Evolutionary conservation across 179 eudicot genomes (phyloP).

Genomic region (Gypsophila paniculata): DNA sequence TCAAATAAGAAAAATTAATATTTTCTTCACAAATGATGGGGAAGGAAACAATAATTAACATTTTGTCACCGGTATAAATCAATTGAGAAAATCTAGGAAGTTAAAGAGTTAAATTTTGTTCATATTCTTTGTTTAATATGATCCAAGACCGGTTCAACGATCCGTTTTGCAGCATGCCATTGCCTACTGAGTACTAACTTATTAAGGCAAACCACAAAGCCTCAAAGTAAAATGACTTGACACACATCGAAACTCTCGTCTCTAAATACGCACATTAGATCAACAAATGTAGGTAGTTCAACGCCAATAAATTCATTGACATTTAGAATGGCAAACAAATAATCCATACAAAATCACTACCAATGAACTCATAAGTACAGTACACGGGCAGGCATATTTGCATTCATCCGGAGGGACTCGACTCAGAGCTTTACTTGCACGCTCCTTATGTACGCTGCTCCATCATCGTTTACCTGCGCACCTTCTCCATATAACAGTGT

Average conservation of each 20-base stretch:
- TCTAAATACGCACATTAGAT: conserved; percentile 11
- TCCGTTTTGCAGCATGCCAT: no score
- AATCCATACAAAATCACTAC: conserved; percentile 20
- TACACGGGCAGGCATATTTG: neutral
- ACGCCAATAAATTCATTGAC: conserved; percentile 11
- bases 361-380: conserved; percentile 20
- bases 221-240: neutral
- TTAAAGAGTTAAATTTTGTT: no score
- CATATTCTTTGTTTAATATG: no score
- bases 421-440: conserved; percentile 15
- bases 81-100: no score
- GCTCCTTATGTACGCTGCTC: conserved; percentile 4
- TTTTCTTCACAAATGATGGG: no score
- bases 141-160: no score
- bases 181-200: no score
- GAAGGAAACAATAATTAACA: no score
- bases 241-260: neutral
- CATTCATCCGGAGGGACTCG: conserved; percentile 21
- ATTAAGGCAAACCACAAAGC: no score
- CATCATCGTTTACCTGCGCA: conserved; percentile 25
- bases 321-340: conserved; percentile 14
- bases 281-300: conserved; percentile 11
- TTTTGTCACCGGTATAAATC: no score
- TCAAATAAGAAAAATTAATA: no score
- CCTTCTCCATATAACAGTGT: neutral